Evolutionary conservation across 768 basidiomycete genomes (phyloP).

Genomic region (Suillus sp.): DNA sequence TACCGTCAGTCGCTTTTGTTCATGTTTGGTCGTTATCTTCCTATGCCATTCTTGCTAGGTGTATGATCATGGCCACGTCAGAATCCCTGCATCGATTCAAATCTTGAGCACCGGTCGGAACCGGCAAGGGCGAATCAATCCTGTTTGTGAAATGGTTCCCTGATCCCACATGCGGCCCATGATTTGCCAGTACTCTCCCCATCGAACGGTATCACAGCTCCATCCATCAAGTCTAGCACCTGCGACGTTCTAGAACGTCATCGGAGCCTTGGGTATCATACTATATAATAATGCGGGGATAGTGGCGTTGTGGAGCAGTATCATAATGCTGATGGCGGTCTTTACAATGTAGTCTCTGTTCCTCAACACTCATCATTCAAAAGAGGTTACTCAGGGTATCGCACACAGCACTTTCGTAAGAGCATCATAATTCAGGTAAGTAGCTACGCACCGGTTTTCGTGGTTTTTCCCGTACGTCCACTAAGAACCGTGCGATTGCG

Average conservation of each 20-base stretch:
- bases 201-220: slow-evolving; percentile 2
- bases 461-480: not conserved
- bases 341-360: not conserved
- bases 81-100: not conserved
- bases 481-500: not conserved
- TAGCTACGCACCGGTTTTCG: not conserved
- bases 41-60: slow-evolving; percentile 5
- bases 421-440: not conserved
- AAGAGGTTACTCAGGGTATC: not conserved
- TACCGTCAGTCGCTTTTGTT: not conserved
- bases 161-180: not conserved
- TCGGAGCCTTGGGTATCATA: not conserved
- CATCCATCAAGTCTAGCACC: slow-evolving; percentile 8
- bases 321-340: slow-evolving; percentile 9
- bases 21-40: slow-evolving; percentile 28
- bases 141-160: not conserved
- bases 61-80: slow-evolving; percentile 5
- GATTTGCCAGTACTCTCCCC: slow-evolving; percentile 3
- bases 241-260: slow-evolving; percentile 11
- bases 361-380: not conserved
- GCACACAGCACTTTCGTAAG: not conserved
- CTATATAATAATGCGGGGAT: slow-evolving; percentile 17
- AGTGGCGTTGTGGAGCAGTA: slow-evolving; percentile 28
- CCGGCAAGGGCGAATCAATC: slow-evolving; percentile 4
- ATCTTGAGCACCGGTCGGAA: slow-evolving; percentile 4